Base-by-base conservation (phyloP, 2,329 filamentous ascomycete genomes). In the Rhytidhysteron rufulum region DNA sequence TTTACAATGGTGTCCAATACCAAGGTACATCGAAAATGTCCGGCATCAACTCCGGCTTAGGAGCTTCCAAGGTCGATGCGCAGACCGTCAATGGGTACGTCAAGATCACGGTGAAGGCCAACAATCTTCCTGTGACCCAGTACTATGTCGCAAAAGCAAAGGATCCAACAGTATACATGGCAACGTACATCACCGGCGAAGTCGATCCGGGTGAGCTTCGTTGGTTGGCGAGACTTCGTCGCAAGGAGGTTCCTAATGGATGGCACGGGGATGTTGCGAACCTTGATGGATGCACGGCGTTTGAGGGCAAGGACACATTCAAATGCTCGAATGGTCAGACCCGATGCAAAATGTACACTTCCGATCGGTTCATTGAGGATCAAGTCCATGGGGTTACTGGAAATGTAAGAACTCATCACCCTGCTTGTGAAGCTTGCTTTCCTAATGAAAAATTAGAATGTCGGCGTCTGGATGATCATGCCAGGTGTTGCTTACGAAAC, bases 291-390 rank as follows among this genome's bases (percentile, higher is more conserved):
- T n/a, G n/a, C n/a, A n/a, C n/a, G n/a, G n/a, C n/a, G n/a, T n/a
- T n/a, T n/a, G n/a, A n/a, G n/a, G n/a, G n/a, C n/a, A n/a, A n/a
- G n/a, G n/a, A n/a, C n/a, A n/a, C n/a, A n/a, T n/a, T n/a, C n/a
- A n/a, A n/a, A n/a, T n/a, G n/a, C n/a, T n/a, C n/a, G n/a, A n/a
- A n/a, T n/a, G n/a, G n/a, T n/a, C n/a, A n/a, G n/a, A n/a, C n/a
- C n/a, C n/a, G n/a, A n/a, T n/a, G 52, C 38, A 55, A 55, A 22
- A 55, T 55, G 52, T 55, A 55, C 30, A 52, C 50, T 1, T 42
- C 41, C 5, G 52, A 53, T 39, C 43, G 52, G 7, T 55, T 55
- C 33, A 55, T 55, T 21, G 52, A 55, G 6, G 52, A 55, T 22
- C 49, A 48, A 22, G 45, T 52, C 8, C 52, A 55, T 24, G 50